A percentile compares a stretch with the other conserved stretches of the same genome.
Evolutionary conservation across 2,329 filamentous ascomycete genomes (phyloP).

Genomic region (Neonectria punicea): DNA sequence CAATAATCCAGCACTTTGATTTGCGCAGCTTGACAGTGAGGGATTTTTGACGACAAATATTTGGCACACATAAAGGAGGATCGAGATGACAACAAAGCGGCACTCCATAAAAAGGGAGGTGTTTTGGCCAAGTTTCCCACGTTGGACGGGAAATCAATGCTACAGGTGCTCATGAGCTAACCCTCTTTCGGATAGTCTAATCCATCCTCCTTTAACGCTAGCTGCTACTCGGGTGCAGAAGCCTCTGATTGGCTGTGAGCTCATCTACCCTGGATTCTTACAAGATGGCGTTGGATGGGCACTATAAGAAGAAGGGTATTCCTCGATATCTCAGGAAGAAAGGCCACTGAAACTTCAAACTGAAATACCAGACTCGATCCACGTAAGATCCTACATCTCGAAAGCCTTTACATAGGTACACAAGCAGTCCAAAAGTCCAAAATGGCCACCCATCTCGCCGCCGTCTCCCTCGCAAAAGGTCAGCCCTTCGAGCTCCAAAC

Average conservation of each 20-base stretch:
- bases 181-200: conserved; percentile 20
- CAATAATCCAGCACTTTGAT: neutral
- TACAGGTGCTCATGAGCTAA: conserved; percentile 24
- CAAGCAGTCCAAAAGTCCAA: conserved; percentile 3
- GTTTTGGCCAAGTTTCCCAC: too few relatives aligned
- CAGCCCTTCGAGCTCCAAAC: conserved; percentile 49
- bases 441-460: conserved; percentile 55
- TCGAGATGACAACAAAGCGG: too few relatives aligned
- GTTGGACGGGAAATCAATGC: too few relatives aligned
- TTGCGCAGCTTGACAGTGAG: neutral
- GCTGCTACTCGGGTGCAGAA: conserved; percentile 36
- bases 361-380: neutral
- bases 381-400: neutral
- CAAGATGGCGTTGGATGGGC: neutral
- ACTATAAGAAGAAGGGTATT: conserved; percentile 18
- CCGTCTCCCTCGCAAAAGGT: conserved; percentile 49
- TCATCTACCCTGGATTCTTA: neutral
- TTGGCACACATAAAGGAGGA: too few relatives aligned
- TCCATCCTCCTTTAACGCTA: conserved; percentile 33
- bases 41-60: too few relatives aligned
- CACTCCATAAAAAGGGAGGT: too few relatives aligned
- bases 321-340: neutral
- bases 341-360: neutral
- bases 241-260: conserved; percentile 42
- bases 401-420: neutral